A percentile compares a stretch with the other conserved stretches of the same genome.
These are phyloP conservation scores for Arxiozyma slooffiae DNA, from an alignment of 1,139 yeast genomes.

Conservation along the genomic window DNA sequence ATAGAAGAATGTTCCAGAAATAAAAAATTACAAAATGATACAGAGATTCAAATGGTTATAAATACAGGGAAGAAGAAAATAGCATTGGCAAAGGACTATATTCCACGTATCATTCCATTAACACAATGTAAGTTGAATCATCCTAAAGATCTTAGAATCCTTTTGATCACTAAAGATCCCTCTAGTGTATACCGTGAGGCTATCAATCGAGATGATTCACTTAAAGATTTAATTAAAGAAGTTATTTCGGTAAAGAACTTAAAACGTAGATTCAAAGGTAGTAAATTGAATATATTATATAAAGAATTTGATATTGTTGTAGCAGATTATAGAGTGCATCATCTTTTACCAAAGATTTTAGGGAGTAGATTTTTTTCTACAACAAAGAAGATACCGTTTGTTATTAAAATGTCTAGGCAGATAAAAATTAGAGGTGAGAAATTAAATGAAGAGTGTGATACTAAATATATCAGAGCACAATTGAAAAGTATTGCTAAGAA, in stretches of 20 bases:
- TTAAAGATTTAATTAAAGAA: constrained; percentile 50
- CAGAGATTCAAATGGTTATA: constrained; percentile 41
- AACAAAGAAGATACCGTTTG: constrained; percentile 50
- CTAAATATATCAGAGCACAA: constrained; percentile 51
- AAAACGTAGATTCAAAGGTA: constrained; percentile 38
- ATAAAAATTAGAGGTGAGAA: constrained; percentile 31
- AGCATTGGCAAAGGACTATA: constrained; percentile 42
- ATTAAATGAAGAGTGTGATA: constrained; percentile 35
- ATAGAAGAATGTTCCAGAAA: constrained; percentile 19
- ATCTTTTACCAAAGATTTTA: constrained; percentile 45
- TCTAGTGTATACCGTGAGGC: constrained; percentile 43
- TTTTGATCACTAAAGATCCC: constrained; percentile 63
- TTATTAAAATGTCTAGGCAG: constrained; percentile 55
- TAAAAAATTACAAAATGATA: constrained; percentile 19
- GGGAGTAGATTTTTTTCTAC: constrained; percentile 51
- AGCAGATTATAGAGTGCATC: constrained; percentile 56
- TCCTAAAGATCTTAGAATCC: constrained; percentile 40
- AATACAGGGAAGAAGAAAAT: constrained; percentile 44
- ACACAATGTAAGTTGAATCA: constrained; percentile 39
- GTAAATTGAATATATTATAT: constrained; percentile 39
- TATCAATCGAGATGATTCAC: constrained; percentile 37
- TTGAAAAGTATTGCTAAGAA: constrained; percentile 51
- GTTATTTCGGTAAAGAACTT: constrained; percentile 50
- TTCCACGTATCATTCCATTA: constrained; percentile 60
- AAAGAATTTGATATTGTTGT: constrained; percentile 57